phyloP scores from a whole-genome alignment of 495 filamentous ascomycete genomes.

The Geoglossum glabrum region DNA sequence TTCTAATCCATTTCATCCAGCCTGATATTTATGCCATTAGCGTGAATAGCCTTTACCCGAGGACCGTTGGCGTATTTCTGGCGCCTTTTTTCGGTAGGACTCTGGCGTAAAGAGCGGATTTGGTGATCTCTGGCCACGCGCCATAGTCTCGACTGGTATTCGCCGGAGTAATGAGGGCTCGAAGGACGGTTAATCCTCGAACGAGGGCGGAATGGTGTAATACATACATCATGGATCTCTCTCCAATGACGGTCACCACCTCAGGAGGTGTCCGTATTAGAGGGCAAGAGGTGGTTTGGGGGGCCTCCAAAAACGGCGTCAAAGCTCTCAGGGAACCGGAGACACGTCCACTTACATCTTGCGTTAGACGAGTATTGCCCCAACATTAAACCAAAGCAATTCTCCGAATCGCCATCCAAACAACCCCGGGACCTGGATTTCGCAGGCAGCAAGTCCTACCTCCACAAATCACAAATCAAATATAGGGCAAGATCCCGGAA shows the following conservation, averaged over 20 bases:
- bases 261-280: no score
- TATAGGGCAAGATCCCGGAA: neutral
- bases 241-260: neutral
- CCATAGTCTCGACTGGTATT: neutral
- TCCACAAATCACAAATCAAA: neutral
- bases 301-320: no score
- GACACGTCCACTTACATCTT: no score
- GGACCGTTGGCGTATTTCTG: neutral
- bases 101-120: neutral
- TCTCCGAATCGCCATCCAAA: neutral
- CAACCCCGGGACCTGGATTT: neutral
- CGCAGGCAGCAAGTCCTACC: neutral
- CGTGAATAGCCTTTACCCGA: neutral
- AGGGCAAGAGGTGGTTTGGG: no score
- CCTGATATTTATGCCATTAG: neutral
- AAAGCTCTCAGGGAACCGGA: no score
- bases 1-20: neutral
- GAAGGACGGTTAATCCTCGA: neutral
- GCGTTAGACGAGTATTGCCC: no score
- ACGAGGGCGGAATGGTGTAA: neutral
- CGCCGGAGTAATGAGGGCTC: neutral
- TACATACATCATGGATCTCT: neutral
- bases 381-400: neutral
- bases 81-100: neutral
- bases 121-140: neutral